phyloP scores from a whole-genome alignment of 495 filamentous ascomycete genomes.

The Aspergillus coremiiformis region DNA sequence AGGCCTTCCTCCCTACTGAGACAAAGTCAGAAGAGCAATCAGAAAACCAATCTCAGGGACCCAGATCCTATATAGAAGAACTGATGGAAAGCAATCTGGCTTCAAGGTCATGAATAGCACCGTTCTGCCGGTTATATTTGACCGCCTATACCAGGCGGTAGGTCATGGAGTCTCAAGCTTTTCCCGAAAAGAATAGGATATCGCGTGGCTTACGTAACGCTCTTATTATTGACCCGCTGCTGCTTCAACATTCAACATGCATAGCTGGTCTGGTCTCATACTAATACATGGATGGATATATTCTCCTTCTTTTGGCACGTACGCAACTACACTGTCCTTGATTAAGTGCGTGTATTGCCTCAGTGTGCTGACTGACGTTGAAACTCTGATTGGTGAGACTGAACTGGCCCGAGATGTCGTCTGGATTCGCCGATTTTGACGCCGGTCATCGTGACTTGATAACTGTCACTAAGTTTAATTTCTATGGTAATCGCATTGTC shows the following conservation, averaged over 20 bases:
- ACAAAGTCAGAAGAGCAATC: not conserved
- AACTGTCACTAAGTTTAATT: constrained; percentile 53
- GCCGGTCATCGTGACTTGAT: constrained; percentile 53
- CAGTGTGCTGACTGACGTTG: constrained; percentile 1
- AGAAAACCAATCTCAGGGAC: not conserved
- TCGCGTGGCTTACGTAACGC: constrained; percentile 11
- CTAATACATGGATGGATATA: not conserved
- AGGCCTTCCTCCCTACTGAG: not conserved
- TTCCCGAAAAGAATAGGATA: constrained; percentile 10
- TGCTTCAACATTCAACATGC: constrained; percentile 10
- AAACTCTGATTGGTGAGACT: constrained; percentile 18
- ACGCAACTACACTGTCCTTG: not conserved
- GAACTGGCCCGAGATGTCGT: constrained; percentile 27
- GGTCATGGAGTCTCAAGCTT: constrained; percentile 8
- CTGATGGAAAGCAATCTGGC: constrained; percentile 29
- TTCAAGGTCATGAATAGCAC: constrained; percentile 18
- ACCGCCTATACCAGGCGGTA: constrained; percentile 24
- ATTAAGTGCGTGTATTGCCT: constrained; percentile 5
- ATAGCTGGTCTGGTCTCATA: constrained; percentile 2
- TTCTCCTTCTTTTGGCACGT: not conserved
- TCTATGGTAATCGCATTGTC: constrained; percentile 82
- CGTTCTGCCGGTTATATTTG: constrained; percentile 22
- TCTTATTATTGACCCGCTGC: not conserved
- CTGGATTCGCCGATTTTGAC: constrained; percentile 59
- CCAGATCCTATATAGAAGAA: not conserved